phyloP scores from a whole-genome alignment of 2,329 filamentous ascomycete genomes.

The Parafenestella ontariensis region DNA sequence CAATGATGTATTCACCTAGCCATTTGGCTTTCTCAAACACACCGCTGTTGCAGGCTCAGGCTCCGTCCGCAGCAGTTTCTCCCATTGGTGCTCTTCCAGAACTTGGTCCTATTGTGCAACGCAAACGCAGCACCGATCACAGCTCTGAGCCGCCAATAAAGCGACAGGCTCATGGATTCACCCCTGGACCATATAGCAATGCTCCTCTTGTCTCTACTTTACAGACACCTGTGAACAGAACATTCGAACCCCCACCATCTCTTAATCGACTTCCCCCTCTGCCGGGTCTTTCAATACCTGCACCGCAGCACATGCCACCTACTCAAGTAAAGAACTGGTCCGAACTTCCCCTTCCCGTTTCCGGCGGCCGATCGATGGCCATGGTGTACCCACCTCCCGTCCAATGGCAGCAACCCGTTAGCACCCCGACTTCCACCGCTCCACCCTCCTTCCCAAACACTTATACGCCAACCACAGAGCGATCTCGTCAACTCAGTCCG shows the following conservation, averaged over 20 bases:
- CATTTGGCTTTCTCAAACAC: conserved; percentile 52
- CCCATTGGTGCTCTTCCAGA: conserved; percentile 54
- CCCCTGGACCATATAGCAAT: conserved; percentile 46
- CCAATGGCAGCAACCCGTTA: conserved; percentile 58
- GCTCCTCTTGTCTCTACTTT: conserved; percentile 44
- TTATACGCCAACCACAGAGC: conserved; percentile 41
- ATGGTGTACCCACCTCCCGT: conserved; percentile 72
- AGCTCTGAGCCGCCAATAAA: conserved; percentile 65
- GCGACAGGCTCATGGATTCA: conserved; percentile 51
- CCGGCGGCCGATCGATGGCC: conserved; percentile 75
- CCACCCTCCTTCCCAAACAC: conserved; percentile 35
- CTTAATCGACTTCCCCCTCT: conserved; percentile 67
- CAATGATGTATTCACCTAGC: conserved; percentile 51
- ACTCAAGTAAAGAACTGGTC: conserved; percentile 50
- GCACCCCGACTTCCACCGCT: conserved; percentile 42
- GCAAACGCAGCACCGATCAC: conserved; percentile 67
- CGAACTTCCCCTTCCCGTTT: conserved; percentile 55
- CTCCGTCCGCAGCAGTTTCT: conserved; percentile 53
- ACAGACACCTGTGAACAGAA: conserved; percentile 43
- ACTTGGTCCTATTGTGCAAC: conserved; percentile 46
- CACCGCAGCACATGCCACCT: conserved; percentile 46
- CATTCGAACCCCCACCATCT: conserved; percentile 45
- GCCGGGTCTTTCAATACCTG: conserved; percentile 74
- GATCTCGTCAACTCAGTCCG: conserved; percentile 60
- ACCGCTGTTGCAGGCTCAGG: conserved; percentile 48